Conservation (phyloP, 164 flowering plant genomes). For the Berberis thunbergii region DNA sequence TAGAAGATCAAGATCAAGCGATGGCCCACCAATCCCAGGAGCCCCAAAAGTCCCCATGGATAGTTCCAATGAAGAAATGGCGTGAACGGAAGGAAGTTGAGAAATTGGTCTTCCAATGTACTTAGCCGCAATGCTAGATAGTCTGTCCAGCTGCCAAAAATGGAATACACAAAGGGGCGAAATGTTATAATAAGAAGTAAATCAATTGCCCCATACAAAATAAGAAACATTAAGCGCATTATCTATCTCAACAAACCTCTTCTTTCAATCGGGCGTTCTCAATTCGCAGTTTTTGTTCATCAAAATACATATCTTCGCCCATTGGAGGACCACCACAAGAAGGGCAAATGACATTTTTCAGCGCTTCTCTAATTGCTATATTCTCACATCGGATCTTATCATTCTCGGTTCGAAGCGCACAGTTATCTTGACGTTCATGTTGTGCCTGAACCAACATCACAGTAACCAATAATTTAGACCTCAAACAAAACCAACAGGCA, state of each 20-base stretch:
- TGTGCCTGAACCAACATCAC: conserved; percentile 37
- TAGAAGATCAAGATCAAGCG: conserved; percentile 73
- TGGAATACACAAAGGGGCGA: not conserved
- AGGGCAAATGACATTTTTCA: conserved; percentile 74
- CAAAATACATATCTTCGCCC: conserved; percentile 52
- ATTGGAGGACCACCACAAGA: conserved; percentile 71
- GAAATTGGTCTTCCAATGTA: conserved; percentile 82
- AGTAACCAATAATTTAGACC: not conserved
- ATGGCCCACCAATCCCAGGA: conserved; percentile 31
- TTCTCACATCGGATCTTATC: conserved; percentile 79
- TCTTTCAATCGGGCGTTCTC: conserved; percentile 45
- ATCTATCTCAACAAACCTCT: conserved; percentile 10
- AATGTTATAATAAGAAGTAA: not conserved
- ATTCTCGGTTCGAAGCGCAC: conserved; percentile 57
- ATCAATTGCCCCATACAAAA: not conserved
- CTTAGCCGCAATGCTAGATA: conserved; percentile 73
- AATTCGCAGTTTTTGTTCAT: conserved; percentile 65
- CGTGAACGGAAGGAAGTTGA: conserved; percentile 66
- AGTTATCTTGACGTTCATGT: conserved; percentile 68
- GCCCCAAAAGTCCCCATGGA: conserved; percentile 45
- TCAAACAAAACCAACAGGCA: not conserved
- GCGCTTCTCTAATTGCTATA: conserved; percentile 72
- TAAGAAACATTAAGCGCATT: not conserved
- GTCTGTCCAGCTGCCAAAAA: conserved; percentile 60
- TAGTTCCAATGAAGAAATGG: conserved; percentile 50